phyloP scores from a whole-genome alignment of 495 filamentous ascomycete species.

The Penicillium taxi region DNA sequence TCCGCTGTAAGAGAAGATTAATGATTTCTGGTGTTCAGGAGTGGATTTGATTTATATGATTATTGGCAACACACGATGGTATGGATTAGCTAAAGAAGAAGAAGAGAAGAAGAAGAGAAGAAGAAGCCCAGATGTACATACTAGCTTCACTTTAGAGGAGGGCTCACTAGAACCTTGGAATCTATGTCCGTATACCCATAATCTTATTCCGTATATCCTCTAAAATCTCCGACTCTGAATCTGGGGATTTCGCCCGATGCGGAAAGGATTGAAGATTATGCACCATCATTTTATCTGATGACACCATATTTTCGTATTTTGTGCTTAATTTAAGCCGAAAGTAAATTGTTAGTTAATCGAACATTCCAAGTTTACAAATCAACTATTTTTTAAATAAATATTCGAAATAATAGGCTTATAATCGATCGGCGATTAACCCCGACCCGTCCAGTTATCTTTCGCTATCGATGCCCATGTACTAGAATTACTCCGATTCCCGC shows the following conservation, averaged over 20 bases:
- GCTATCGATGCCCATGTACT: conserved; percentile 18
- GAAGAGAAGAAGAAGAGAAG: too few species aligned
- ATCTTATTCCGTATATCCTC: too few species aligned
- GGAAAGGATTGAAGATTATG: conserved; percentile 9
- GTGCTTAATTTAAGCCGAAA: too few species aligned
- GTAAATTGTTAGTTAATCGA: too few species aligned
- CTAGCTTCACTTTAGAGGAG: too few species aligned
- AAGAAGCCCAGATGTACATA: conserved; percentile 13
- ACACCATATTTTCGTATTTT: conserved; percentile 13
- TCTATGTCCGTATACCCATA: not conserved
- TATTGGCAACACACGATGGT: too few species aligned
- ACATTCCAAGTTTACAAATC: too few species aligned
- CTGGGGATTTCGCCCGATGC: conserved; percentile 4
- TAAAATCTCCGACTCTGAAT: not conserved
- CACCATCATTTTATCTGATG: conserved; percentile 13
- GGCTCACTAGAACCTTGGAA: conserved; percentile 8
- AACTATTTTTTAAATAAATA: too few species aligned
- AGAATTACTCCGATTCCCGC: too few species aligned
- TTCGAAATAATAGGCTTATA: not conserved
- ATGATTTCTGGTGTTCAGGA: conserved; percentile 15
- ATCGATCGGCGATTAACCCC: conserved; percentile 13
- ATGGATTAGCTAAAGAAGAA: too few species aligned
- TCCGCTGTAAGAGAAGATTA: conserved; percentile 7
- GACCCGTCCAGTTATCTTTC: conserved; percentile 17
- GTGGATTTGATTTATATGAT: not conserved